These are phyloP conservation scores for Botrytis medusae DNA, from an alignment of 2,329 filamentous ascomycete genomes.

Conservation along the genomic window DNA sequence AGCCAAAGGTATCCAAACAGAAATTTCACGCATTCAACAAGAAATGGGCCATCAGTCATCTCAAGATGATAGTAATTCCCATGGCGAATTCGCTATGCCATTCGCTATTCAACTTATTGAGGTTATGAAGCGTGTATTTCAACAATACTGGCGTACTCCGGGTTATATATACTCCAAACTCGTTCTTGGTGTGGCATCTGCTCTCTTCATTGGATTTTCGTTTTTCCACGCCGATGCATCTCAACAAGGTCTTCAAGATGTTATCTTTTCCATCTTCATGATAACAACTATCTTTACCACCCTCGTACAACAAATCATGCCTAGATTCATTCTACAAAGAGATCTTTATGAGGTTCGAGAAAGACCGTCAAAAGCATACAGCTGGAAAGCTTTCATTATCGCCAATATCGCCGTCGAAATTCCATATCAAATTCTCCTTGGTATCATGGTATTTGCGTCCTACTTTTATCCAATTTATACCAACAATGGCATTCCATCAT, in stretches of 20 bases:
- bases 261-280: conserved; percentile 72
- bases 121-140: conserved; percentile 67
- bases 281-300: conserved; percentile 68
- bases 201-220: conserved; percentile 66
- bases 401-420: conserved; percentile 72
- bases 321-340: conserved; percentile 67
- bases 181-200: conserved; percentile 50
- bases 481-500: conserved; percentile 54
- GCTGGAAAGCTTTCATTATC: conserved; percentile 42
- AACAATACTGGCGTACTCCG: conserved; percentile 77
- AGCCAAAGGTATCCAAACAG: conserved; percentile 38
- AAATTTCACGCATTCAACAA: conserved; percentile 37
- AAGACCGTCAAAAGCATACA: conserved; percentile 39
- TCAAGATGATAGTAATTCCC: conserved; percentile 47
- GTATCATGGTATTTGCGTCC: conserved; percentile 70
- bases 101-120: conserved; percentile 64
- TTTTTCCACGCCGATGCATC: conserved; percentile 62
- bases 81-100: conserved; percentile 75
- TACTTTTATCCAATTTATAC: conserved; percentile 78
- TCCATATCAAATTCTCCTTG: conserved; percentile 78
- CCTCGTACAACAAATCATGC: conserved; percentile 66
- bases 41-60: conserved; percentile 52
- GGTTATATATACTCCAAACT: conserved; percentile 73
- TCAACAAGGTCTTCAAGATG: conserved; percentile 66
- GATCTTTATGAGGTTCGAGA: conserved; percentile 61